Percentiles rank a stretch among this genome's conserved stretches.
phyloP scores from a whole-genome alignment of 441 rosid species.

The Hypseocharis bilobata region DNA sequence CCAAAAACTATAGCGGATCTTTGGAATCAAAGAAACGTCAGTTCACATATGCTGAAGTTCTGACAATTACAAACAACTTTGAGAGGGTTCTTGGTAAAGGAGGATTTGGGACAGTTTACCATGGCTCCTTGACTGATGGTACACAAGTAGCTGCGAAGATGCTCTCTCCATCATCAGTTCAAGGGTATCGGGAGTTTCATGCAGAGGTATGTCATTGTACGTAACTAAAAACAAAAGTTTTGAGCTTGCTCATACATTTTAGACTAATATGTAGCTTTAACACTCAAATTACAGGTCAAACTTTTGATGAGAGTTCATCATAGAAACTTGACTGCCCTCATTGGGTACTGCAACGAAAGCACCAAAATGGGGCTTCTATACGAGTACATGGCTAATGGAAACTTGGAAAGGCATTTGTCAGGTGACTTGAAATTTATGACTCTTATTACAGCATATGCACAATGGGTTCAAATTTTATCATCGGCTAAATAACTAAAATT shows the following conservation, averaged over 20 bases:
- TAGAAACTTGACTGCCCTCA: slow-evolving; percentile 1
- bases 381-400: slow-evolving; percentile 16
- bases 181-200: slow-evolving; percentile 8
- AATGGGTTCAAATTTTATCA: no score
- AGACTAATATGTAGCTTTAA: no score
- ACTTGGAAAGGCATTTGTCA: neutral
- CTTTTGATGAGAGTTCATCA: slow-evolving; percentile 13
- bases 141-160: slow-evolving; percentile 10
- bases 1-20: neutral
- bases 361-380: slow-evolving; percentile 7
- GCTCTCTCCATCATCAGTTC: slow-evolving; percentile 7
- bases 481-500: no score
- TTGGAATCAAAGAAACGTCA: neutral
- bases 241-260: neutral
- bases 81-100: slow-evolving; percentile 7
- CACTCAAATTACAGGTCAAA: neutral
- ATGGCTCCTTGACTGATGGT: neutral
- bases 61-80: slow-evolving; percentile 1
- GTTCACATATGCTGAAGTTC: neutral
- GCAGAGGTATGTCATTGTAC: slow-evolving; percentile 17
- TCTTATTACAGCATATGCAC: no score
- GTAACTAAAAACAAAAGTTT: neutral
- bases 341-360: slow-evolving; percentile 9
- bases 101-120: slow-evolving; percentile 14
- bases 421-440: neutral